Evolutionary conservation across 495 filamentous ascomycete genomes (phyloP).

Genomic region (Lasiosphaeria ovina): DNA sequence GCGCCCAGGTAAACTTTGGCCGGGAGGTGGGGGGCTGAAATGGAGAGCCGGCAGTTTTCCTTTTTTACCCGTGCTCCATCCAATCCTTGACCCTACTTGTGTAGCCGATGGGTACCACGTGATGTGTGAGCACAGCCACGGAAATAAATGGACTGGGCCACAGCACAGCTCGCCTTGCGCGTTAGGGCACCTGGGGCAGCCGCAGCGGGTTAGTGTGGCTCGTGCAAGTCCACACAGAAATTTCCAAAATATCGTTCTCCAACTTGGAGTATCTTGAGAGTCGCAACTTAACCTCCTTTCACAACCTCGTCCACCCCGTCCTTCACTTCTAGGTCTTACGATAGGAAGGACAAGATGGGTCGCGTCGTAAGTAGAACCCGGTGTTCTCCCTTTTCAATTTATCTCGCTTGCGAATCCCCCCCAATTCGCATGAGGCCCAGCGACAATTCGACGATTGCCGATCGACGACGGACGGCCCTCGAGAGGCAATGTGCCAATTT

Average conservation of each 20-base stretch:
- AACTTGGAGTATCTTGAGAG: constrained; percentile 28
- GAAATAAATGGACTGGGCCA: constrained; percentile 9
- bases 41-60: too few relatives aligned
- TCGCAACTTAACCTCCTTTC: constrained; percentile 31
- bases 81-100: too few relatives aligned
- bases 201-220: constrained; percentile 30
- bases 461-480: background rate
- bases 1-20: too few relatives aligned
- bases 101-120: background rate
- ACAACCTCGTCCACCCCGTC: constrained; percentile 33
- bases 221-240: constrained; percentile 36
- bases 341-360: constrained; percentile 48
- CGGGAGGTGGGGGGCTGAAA: too few relatives aligned
- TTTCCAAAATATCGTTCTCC: constrained; percentile 37
- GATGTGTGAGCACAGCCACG: background rate
- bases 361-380: constrained; percentile 48
- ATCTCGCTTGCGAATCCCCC: constrained; percentile 11
- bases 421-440: constrained; percentile 10
- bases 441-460: constrained; percentile 11
- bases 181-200: constrained; percentile 32
- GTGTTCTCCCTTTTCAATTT: constrained; percentile 14
- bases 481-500: too few relatives aligned
- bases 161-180: constrained; percentile 11
- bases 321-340: constrained; percentile 30
- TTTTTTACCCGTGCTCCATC: too few relatives aligned